Evolutionary conservation across 495 filamentous ascomycete genomes (phyloP).

Genomic region (Daldinia vernicosa): DNA sequence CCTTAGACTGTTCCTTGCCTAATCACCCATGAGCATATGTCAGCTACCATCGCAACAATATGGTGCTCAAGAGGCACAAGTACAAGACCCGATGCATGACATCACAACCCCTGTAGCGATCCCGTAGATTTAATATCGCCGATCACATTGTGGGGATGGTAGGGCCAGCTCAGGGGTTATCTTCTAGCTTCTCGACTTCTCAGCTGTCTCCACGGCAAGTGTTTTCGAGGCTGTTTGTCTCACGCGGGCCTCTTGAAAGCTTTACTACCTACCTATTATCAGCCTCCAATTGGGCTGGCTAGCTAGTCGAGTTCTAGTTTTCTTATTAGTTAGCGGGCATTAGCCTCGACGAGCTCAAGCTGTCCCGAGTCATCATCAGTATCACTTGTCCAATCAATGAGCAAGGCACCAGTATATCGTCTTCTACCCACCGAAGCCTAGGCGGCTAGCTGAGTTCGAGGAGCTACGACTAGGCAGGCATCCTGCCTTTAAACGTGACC

Average conservation of each 20-base stretch:
- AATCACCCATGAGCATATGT: no score
- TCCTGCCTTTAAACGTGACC: not conserved
- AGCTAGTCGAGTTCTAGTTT: not conserved
- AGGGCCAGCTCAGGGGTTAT: slow-evolving; percentile 14
- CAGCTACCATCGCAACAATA: not conserved
- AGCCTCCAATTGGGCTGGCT: not conserved
- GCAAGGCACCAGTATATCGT: not conserved
- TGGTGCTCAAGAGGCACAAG: not conserved
- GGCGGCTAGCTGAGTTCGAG: not conserved
- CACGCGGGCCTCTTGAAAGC: not conserved
- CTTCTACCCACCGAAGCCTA: not conserved
- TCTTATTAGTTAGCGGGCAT: slow-evolving; percentile 5
- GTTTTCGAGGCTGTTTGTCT: slow-evolving; percentile 9
- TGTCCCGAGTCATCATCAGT: slow-evolving; percentile 14
- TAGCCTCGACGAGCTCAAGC: slow-evolving; percentile 5
- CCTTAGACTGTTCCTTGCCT: no score
- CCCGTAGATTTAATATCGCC: slow-evolving; percentile 33
- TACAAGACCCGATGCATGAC: slow-evolving; percentile 29
- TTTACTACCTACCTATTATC: not conserved
- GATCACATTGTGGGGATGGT: slow-evolving; percentile 26
- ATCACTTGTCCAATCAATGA: slow-evolving; percentile 10
- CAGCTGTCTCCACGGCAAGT: not conserved
- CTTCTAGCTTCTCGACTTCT: not conserved
- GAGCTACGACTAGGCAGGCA: not conserved
- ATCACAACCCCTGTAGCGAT: slow-evolving; percentile 34